Conservation (phyloP, 305 asterid genomes). For the Ruellia speciosa region DNA sequence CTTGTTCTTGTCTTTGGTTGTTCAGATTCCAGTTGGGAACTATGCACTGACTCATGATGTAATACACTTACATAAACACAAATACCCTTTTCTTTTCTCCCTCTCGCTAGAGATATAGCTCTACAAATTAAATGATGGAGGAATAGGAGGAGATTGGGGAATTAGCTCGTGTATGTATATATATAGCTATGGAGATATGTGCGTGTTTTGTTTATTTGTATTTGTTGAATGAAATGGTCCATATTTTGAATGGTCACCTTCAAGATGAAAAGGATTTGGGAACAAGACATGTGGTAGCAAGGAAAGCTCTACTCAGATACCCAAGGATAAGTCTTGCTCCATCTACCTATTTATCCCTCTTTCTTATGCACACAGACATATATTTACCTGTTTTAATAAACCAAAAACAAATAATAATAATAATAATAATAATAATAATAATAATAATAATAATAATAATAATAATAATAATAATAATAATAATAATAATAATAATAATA, state of each 20-base stretch:
- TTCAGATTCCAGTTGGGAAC: constrained; percentile 42
- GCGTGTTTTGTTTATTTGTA: not conserved
- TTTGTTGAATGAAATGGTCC: constrained; percentile 21
- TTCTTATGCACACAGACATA: too few species aligned
- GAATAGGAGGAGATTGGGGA: constrained; percentile 18
- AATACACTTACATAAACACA: not conserved
- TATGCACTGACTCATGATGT: constrained; percentile 30
- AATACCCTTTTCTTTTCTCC: not conserved
- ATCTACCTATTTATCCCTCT: too few species aligned
- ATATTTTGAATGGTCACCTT: constrained; percentile 24
- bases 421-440: too few species aligned
- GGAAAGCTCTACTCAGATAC: constrained; percentile 12
- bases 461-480: too few species aligned
- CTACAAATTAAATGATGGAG: too few species aligned
- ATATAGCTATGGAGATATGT: constrained; percentile 4
- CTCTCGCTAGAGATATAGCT: constrained; percentile 6
- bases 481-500: too few species aligned
- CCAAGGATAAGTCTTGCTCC: not conserved
- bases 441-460: too few species aligned
- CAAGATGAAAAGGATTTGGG: constrained; percentile 30
- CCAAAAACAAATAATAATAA: too few species aligned
- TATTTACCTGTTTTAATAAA: too few species aligned
- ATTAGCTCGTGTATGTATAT: constrained; percentile 12
- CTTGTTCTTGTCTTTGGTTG: constrained; percentile 35
- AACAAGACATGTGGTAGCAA: constrained; percentile 43